phyloP scores from a whole-genome alignment of 1,284 basidiomycete genomes.

The Cutaneotrichosporon arboriforme region DNA sequence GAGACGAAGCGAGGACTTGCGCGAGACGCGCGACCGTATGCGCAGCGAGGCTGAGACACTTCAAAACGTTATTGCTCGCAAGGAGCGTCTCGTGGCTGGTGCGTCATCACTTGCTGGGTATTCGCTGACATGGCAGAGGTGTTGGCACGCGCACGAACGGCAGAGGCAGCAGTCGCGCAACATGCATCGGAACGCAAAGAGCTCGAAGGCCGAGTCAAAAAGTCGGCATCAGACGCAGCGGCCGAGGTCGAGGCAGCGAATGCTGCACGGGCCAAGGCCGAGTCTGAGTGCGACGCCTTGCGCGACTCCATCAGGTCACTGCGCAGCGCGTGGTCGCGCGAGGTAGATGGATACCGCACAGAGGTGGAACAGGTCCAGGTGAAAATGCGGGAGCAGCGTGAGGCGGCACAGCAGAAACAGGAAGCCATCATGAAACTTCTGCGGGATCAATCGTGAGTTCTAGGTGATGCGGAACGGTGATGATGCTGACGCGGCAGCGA shows the following conservation, averaged over 20 bases:
- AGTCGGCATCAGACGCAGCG: slow-evolving; percentile 33
- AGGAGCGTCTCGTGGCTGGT: slow-evolving; percentile 44
- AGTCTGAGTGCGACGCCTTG: slow-evolving; percentile 35
- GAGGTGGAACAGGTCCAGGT: slow-evolving; percentile 30
- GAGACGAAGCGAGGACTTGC: slow-evolving; percentile 43
- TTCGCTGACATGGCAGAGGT: slow-evolving; percentile 28
- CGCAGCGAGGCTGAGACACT: slow-evolving; percentile 41
- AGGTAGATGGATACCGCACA: slow-evolving; percentile 32
- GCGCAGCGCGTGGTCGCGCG: slow-evolving; percentile 41
- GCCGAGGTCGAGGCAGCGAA: slow-evolving; percentile 33
- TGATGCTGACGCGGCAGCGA: slow-evolving; percentile 15
- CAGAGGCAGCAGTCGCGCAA: slow-evolving; percentile 32
- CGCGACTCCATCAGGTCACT: slow-evolving; percentile 38
- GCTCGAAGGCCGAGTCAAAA: slow-evolving; percentile 36
- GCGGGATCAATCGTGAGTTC: slow-evolving; percentile 33
- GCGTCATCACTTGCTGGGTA: neutral
- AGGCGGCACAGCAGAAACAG: slow-evolving; percentile 34
- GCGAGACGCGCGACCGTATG: slow-evolving; percentile 44
- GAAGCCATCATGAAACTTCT: slow-evolving; percentile 30
- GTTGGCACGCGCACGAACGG: slow-evolving; percentile 40
- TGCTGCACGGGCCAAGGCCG: slow-evolving; percentile 29
- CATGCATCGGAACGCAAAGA: slow-evolving; percentile 35
- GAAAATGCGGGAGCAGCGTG: slow-evolving; percentile 27
- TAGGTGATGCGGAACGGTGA: neutral
- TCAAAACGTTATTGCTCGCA: slow-evolving; percentile 42